Evolutionary conservation across 352 stramenopile genomes (phyloP).

Genomic region (Pythium brachiatum): DNA sequence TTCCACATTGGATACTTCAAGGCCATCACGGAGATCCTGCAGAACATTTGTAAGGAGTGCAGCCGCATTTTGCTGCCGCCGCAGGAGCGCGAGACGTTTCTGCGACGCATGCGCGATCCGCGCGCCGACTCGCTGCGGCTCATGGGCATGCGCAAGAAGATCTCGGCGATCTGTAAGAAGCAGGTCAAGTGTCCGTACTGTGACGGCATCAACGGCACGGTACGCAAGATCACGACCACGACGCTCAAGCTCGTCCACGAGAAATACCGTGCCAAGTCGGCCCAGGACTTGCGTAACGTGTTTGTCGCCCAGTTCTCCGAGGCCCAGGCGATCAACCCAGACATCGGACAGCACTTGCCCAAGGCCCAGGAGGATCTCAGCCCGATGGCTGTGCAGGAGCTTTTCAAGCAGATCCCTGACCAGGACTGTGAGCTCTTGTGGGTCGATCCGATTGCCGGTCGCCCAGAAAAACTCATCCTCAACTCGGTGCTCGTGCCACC

Average conservation of each 20-base stretch:
- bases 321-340: constrained; percentile 74
- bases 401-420: constrained; percentile 96
- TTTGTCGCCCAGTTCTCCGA: constrained; percentile 83
- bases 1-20: constrained; percentile 99
- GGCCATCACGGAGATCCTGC: constrained; percentile 95
- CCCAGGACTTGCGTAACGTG: constrained; percentile 80
- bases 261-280: constrained; percentile 91
- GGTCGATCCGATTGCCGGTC: constrained; percentile 92
- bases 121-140: constrained; percentile 73
- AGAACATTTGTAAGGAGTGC: constrained; percentile 98
- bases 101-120: constrained; percentile 89
- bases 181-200: constrained; percentile 94
- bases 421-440: constrained; percentile 98
- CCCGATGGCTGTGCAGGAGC: constrained; percentile 88
- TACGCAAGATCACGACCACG: constrained; percentile 97
- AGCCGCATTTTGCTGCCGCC: constrained; percentile 92
- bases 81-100: constrained; percentile 83
- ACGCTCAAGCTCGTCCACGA: constrained; percentile 99
- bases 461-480: constrained; percentile 98
- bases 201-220: constrained; percentile 93
- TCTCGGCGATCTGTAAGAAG: constrained; percentile 97
- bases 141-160: constrained; percentile 91
- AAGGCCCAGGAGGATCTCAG: constrained; percentile 92
- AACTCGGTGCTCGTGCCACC: constrained; percentile 97
- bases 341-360: constrained; percentile 79